phyloP scores from a whole-genome alignment of 1,284 basidiomycete species.

The Ustilago loliicola region DNA sequence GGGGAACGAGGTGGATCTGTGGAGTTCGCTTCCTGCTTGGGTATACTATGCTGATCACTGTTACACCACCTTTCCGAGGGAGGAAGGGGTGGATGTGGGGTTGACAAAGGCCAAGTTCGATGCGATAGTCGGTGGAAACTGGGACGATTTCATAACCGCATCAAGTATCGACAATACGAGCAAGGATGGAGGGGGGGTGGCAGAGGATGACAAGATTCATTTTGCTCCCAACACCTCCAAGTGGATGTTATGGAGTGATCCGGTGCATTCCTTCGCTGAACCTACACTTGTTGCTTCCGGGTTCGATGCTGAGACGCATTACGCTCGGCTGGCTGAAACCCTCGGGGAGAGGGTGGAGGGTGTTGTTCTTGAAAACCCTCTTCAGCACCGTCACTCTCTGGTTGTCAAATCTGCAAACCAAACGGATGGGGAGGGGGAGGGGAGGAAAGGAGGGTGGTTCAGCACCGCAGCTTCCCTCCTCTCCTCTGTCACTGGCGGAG shows the following conservation, averaged over 20 bases:
- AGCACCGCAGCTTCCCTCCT: slow-evolving; percentile 21
- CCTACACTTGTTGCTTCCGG: slow-evolving; percentile 48
- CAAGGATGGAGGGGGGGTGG: slow-evolving; percentile 32
- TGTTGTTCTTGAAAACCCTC: slow-evolving; percentile 21
- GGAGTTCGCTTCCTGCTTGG: slow-evolving; percentile 58
- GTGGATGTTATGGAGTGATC: slow-evolving; percentile 71
- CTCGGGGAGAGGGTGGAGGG: slow-evolving; percentile 38
- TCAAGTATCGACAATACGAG: slow-evolving; percentile 65
- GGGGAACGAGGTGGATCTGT: slow-evolving; percentile 69
- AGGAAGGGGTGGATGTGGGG: slow-evolving; percentile 58
- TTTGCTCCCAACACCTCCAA: slow-evolving; percentile 71
- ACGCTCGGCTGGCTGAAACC: slow-evolving; percentile 20
- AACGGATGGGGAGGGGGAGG: no score
- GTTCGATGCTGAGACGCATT: slow-evolving; percentile 56
- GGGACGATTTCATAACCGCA: slow-evolving; percentile 71
- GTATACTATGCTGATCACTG: slow-evolving; percentile 69
- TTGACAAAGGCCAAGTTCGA: slow-evolving; percentile 57
- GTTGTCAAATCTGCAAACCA: slow-evolving; percentile 10
- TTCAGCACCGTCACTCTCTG: slow-evolving; percentile 14
- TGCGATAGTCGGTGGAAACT: slow-evolving; percentile 67
- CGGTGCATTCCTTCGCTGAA: slow-evolving; percentile 54
- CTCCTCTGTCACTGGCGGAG: slow-evolving; percentile 6
- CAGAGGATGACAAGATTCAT: slow-evolving; percentile 60
- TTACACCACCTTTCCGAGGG: slow-evolving; percentile 41
- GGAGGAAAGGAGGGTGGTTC: slow-evolving; percentile 12